A percentile compares a stretch with the other conserved stretches of the same genome.
Evolutionary conservation across 257 asterid genomes (phyloP).

Genomic region (Fraxinus americana): DNA sequence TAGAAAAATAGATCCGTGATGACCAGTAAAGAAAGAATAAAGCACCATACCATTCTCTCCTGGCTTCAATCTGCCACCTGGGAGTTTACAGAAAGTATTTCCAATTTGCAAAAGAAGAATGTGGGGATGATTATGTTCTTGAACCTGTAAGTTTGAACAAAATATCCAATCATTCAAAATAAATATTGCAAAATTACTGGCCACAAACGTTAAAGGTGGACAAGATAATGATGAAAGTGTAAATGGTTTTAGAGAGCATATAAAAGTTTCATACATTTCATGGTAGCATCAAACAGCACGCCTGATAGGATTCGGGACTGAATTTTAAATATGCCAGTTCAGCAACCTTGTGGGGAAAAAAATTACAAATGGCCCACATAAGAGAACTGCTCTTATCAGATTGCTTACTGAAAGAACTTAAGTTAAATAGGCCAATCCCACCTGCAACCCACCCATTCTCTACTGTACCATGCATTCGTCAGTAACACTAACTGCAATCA

Average conservation of each 20-base stretch:
- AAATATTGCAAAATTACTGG: not conserved
- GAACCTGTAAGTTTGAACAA: not conserved
- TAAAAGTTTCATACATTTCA: not conserved
- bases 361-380: not conserved
- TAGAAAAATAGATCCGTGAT: not conserved
- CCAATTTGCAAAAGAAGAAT: constrained; percentile 91
- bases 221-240: not conserved
- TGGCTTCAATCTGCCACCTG: constrained; percentile 62
- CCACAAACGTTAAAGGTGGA: not conserved
- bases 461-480: not conserved
- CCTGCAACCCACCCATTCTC: not conserved
- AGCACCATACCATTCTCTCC: constrained; percentile 53
- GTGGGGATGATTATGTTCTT: not conserved
- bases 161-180: not conserved
- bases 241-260: not conserved
- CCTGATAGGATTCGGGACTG: not conserved
- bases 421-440: not conserved
- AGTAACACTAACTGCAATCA: not conserved
- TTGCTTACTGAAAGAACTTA: too few species aligned
- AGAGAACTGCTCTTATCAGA: not conserved
- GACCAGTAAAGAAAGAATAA: not conserved
- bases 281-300: not conserved
- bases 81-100: constrained; percentile 77
- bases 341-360: not conserved
- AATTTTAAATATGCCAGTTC: not conserved